A percentile compares a stretch with the other conserved stretches of the same genome.
These are phyloP conservation scores for Lachnum nothofagi DNA, from an alignment of 2,329 filamentous ascomycete genomes.

Conservation along the genomic window DNA sequence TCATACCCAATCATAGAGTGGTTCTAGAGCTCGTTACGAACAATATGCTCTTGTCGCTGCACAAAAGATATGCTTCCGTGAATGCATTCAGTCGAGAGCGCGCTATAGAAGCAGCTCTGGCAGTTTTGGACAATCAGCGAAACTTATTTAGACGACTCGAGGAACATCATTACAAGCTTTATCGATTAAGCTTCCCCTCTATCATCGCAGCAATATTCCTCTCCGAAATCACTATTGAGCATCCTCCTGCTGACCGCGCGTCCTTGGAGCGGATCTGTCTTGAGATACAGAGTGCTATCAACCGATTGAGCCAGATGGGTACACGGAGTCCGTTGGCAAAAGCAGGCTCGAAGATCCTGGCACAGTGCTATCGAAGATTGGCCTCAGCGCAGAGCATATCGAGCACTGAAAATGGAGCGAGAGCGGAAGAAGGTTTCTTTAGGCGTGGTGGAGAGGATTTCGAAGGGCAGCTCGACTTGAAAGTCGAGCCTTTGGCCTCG, in stretches of 20 bases:
- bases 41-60: not conserved
- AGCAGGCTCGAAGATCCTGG: not conserved
- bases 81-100: not conserved
- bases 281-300: not conserved
- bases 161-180: not conserved
- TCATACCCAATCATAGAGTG: not conserved
- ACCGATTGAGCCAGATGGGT: not conserved
- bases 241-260: not conserved
- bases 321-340: not conserved
- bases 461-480: too few species aligned
- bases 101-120: not conserved
- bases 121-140: not conserved
- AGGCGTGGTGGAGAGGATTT: too few species aligned
- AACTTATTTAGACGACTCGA: not conserved
- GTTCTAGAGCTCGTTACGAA: not conserved
- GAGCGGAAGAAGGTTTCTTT: not conserved
- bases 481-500: too few species aligned
- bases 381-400: not conserved
- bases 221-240: not conserved
- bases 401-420: not conserved
- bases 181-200: not conserved
- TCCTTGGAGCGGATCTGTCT: not conserved
- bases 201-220: conserved; percentile 5
- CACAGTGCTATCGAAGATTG: not conserved
- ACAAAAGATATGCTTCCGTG: not conserved